A percentile compares a stretch with the other conserved stretches of the same genome.
These are phyloP conservation scores for Aspergillus fumigatiaffinis DNA, from an alignment of 2,329 filamentous ascomycete species.

Conservation along the genomic window DNA sequence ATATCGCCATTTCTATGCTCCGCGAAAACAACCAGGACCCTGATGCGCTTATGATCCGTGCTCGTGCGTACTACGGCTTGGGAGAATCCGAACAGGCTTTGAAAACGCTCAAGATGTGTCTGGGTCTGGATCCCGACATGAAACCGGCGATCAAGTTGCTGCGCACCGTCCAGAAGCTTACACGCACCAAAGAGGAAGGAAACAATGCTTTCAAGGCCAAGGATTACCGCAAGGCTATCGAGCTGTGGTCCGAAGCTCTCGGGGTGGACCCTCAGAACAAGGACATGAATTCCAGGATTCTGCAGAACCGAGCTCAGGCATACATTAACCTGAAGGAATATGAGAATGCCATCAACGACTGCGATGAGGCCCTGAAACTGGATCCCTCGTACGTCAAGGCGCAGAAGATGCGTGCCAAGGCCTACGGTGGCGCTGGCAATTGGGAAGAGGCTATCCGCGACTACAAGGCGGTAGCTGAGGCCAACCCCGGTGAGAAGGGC, in stretches of 20 bases:
- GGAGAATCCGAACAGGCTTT: conserved; percentile 95
- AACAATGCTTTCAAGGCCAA: conserved; percentile 86
- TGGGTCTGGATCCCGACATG: conserved; percentile 89
- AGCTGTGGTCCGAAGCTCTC: conserved; percentile 78
- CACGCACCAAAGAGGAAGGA: conserved; percentile 90
- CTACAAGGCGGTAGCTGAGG: conserved; percentile 79
- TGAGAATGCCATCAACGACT: conserved; percentile 76
- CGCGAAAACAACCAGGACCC: conserved; percentile 86
- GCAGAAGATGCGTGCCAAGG: conserved; percentile 89
- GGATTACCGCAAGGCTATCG: conserved; percentile 73
- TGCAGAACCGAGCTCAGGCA: conserved; percentile 89
- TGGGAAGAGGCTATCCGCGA: conserved; percentile 92
- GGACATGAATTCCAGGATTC: conserved; percentile 88
- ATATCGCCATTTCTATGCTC: conserved; percentile 82
- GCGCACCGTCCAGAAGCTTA: conserved; percentile 83
- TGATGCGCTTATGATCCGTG: conserved; percentile 85
- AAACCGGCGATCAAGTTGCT: conserved; percentile 84
- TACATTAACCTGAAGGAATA: conserved; percentile 76
- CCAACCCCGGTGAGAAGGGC: conserved; percentile 74
- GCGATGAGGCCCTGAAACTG: conserved; percentile 74
- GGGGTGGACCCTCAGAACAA: conserved; percentile 84
- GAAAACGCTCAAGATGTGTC: conserved; percentile 83
- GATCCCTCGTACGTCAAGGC: conserved; percentile 87
- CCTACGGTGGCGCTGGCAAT: conserved; percentile 74
- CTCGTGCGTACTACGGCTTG: conserved; percentile 80